A percentile compares a stretch with the other conserved stretches of the same genome.
phyloP scores from a whole-genome alignment of 2,329 filamentous ascomycete genomes.

The Scedosporium dehoogii region DNA sequence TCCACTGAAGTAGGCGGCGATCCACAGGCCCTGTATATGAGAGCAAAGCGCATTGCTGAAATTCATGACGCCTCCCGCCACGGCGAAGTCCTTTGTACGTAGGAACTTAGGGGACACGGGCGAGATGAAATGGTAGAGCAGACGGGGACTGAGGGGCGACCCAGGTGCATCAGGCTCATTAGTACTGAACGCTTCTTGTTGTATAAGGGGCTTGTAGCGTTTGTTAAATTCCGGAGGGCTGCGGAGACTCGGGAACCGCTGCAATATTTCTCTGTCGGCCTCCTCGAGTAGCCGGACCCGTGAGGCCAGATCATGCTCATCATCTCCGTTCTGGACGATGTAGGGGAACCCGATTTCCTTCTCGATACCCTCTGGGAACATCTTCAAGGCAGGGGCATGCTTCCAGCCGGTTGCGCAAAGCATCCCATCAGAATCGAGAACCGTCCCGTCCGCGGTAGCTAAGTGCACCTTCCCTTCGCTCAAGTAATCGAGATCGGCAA shows the following conservation, averaged over 20 bases:
- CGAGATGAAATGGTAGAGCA: conserved; percentile 36
- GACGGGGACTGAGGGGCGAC: conserved; percentile 18
- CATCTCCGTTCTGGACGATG: conserved; percentile 12
- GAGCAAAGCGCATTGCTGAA: conserved; percentile 30
- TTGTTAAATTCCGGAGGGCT: conserved; percentile 40
- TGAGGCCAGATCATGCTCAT: conserved; percentile 22
- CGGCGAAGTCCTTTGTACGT: conserved; percentile 26
- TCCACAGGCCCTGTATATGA: conserved; percentile 48
- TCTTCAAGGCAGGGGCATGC: conserved; percentile 39
- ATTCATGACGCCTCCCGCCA: conserved; percentile 33
- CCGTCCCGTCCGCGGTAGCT: conserved; percentile 29
- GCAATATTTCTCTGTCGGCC: conserved; percentile 44
- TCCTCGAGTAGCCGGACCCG: conserved; percentile 24
- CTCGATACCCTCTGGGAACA: conserved; percentile 36
- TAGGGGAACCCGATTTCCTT: conserved; percentile 40
- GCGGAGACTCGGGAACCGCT: conserved; percentile 40
- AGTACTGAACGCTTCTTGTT: conserved; percentile 23
- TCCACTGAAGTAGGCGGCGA: conserved; percentile 49
- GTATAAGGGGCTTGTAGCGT: conserved; percentile 31
- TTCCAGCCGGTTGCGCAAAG: conserved; percentile 52
- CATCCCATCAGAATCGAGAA: conserved; percentile 38
- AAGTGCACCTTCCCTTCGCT: conserved; percentile 37
- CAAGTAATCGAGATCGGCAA: conserved; percentile 40
- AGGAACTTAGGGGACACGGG: conserved; percentile 28
- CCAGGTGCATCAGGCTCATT: conserved; percentile 17